These are phyloP conservation scores for Scedosporium boydii DNA, from an alignment of 2,329 filamentous ascomycete species.

Conservation along the genomic window DNA sequence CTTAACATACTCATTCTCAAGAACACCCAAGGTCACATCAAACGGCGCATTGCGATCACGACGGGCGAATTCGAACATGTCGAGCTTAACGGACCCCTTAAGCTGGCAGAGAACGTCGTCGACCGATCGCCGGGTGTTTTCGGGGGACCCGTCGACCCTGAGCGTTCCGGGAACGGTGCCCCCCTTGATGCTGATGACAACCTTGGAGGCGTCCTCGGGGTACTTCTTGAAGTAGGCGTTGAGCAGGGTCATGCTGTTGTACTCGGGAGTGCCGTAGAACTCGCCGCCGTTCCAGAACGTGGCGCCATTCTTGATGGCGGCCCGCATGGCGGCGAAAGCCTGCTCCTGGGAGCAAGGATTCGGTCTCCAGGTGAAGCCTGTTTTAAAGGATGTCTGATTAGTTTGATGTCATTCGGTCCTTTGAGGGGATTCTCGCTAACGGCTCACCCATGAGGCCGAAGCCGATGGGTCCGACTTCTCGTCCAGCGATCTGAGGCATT, in stretches of 20 bases:
- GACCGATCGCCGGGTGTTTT: slow-evolving; percentile 45
- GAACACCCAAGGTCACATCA: slow-evolving; percentile 28
- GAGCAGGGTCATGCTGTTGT: slow-evolving; percentile 50
- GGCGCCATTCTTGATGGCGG: slow-evolving; percentile 34
- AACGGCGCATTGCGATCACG: slow-evolving; percentile 41
- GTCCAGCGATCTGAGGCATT: slow-evolving; percentile 28
- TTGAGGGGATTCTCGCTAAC: slow-evolving; percentile 13
- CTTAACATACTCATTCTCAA: slow-evolving; percentile 39
- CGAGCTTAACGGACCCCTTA: slow-evolving; percentile 48
- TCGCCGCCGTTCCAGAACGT: slow-evolving; percentile 55
- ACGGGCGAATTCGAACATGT: slow-evolving; percentile 50
- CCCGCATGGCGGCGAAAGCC: slow-evolving; percentile 45
- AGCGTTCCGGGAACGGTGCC: slow-evolving; percentile 27
- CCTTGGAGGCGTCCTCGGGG: slow-evolving; percentile 52
- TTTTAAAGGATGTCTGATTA: not conserved
- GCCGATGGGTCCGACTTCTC: slow-evolving; percentile 38
- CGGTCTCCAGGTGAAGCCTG: slow-evolving; percentile 34
- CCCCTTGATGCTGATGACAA: slow-evolving; percentile 56
- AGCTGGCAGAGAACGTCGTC: slow-evolving; percentile 43
- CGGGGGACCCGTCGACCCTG: slow-evolving; percentile 39
- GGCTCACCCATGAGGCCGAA: slow-evolving; percentile 44
- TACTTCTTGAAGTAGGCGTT: slow-evolving; percentile 54
- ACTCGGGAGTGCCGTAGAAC: slow-evolving; percentile 51
- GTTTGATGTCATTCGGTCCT: slow-evolving; percentile 1
- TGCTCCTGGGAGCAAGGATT: slow-evolving; percentile 32